Base-by-base conservation (phyloP, 2,329 filamentous ascomycete species). In the Tolypocladium guangdongense region DNA sequence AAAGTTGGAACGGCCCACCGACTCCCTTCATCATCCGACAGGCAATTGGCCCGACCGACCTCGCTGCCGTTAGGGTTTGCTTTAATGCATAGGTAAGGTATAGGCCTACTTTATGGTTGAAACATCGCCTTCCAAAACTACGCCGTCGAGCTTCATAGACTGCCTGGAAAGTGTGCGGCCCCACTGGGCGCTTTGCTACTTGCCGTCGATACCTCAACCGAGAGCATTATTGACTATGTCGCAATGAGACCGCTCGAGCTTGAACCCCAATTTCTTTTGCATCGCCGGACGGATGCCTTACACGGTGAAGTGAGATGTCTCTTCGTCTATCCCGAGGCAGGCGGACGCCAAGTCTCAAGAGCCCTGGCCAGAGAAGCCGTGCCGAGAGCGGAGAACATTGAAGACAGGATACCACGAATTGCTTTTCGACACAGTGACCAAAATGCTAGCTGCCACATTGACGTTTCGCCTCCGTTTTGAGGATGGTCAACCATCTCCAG, bases 91-190 rank as follows among this genome's bases (percentile, higher is more conserved):
- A n/a, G n/a, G n/a, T n/a, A n/a, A n/a, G n/a, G n/a, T n/a, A n/a
- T n/a, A n/a, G n/a, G n/a, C n/a, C n/a, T n/a, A n/a, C n/a, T n/a
- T n/a, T n/a, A n/a, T n/a, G 54, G 59, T 52, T 52, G 61, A 36
- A 63, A 66, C 39, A 51, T 64, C 7, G 54, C 60, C 2, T 63
- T 64, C n/a, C 63, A 66, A 50, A 54, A 63, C 51, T 65, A 61
- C 22, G 54, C 51, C 1, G 51, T 54, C 7, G 64, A 66, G 38
- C 36, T 63, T 2, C 55, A 55, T n/a, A 47, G 52, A 1, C 51
- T 64, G 4, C 63, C 64, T 5, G 62, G 64, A 11, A 62, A 62
- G 56, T 65, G 65, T 18, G 57, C 59, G 11, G 46, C 62, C 3
- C 61, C 64, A 0, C 45, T 53, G 6, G 63, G 63, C 11, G 61